Percentiles rank a stretch among this genome's conserved stretches.
Conservation (phyloP, 139 green algal species). For the Closterium sp. region DNA sequence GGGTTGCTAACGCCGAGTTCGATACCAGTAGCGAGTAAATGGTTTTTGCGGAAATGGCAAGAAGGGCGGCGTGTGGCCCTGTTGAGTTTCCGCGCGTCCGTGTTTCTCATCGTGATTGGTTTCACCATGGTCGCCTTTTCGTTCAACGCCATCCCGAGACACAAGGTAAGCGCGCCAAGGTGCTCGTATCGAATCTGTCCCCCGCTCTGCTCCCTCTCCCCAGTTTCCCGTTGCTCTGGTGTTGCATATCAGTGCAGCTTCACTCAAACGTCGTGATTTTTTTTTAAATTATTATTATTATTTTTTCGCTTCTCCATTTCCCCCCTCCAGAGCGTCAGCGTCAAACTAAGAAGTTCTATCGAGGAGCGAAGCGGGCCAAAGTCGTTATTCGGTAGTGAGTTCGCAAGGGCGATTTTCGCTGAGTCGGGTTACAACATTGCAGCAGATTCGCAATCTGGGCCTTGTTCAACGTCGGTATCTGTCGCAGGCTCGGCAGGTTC, state of each 20-base stretch:
- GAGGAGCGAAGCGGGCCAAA: neutral
- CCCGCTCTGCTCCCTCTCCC: neutral
- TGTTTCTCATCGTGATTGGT: neutral
- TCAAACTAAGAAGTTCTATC: neutral
- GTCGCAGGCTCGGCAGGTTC: neutral
- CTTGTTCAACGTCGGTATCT: neutral
- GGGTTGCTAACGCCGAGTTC: neutral
- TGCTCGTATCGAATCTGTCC: neutral
- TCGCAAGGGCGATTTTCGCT: neutral
- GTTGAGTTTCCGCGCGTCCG: neutral
- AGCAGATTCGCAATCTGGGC: neutral
- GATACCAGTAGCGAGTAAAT: neutral
- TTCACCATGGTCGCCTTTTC: neutral
- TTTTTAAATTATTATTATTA: too few species aligned
- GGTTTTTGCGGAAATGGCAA: neutral
- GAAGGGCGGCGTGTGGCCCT: neutral
- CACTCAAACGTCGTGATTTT: neutral
- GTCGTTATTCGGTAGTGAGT: neutral
- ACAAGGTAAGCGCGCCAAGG: neutral
- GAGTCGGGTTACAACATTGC: neutral
- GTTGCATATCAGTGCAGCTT: neutral
- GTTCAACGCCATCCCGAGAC: neutral
- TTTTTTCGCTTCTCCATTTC: neutral
- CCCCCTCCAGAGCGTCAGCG: neutral
- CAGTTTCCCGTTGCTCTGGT: neutral